Percentiles rank a stretch among this genome's conserved stretches.
These are phyloP conservation scores for Ascochyta fabae DNA, from an alignment of 2,329 filamentous ascomycete genomes.

Conservation along the genomic window DNA sequence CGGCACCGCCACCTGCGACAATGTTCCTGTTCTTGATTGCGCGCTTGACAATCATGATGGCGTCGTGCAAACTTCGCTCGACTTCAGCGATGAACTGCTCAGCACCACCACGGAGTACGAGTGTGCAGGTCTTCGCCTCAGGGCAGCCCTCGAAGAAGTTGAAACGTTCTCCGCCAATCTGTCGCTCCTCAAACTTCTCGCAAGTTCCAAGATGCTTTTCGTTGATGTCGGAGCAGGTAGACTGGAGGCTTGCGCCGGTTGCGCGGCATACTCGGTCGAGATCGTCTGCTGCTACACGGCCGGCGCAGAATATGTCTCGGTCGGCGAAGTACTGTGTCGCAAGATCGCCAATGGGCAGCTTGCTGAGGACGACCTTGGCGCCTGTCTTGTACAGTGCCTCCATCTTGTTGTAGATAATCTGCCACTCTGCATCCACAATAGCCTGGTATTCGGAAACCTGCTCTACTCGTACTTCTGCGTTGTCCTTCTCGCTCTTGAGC, in stretches of 20 bases:
- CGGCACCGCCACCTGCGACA: conserved; percentile 91
- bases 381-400: conserved; percentile 93
- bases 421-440: conserved; percentile 98
- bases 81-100: conserved; percentile 99
- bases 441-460: conserved; percentile 99
- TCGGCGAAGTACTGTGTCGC: conserved; percentile 98
- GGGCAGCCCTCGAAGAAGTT: conserved; percentile 99
- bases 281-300: conserved; percentile 87
- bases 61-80: conserved; percentile 95
- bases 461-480: conserved; percentile 96
- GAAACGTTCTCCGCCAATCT: conserved; percentile 96
- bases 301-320: conserved; percentile 97
- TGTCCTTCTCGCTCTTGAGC: conserved; percentile 98
- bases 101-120: conserved; percentile 91
- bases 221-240: conserved; percentile 94
- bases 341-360: conserved; percentile 95
- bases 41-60: conserved; percentile 99
- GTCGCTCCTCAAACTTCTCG: conserved; percentile 89
- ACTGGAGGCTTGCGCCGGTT: conserved; percentile 89
- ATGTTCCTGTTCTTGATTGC: conserved; percentile 94
- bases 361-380: conserved; percentile 96
- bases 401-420: conserved; percentile 99
- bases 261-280: conserved; percentile 96
- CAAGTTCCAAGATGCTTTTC: conserved; percentile 89
- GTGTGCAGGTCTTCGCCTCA: conserved; percentile 93